Evolutionary conservation across 169 alveolate species (phyloP), one percentile per base, ranked within the genome.

Genomic region (Cryptosporidium sp.): DNA sequence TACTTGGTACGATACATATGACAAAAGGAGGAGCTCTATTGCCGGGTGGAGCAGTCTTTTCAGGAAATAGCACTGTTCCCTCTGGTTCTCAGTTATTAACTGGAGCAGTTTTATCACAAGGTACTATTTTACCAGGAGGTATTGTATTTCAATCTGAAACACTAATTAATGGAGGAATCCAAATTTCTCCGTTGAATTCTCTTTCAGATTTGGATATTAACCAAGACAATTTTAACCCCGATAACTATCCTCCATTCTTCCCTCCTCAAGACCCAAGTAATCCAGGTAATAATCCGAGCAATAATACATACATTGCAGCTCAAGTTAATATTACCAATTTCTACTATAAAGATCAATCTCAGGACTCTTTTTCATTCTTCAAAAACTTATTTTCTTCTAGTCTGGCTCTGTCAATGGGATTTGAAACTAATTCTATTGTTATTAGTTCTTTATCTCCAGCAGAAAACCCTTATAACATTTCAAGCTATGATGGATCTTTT

Each of bases 1-100:
- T 80, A 3, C 65, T 80, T 41, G 89, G 89, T 8, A 62, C 89
- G 0, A 39, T 80, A 12, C 41, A 59, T 21, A 59, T 80, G 73
- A 61, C 35, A 41, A 80, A 80, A 39, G 89, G 89, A 61, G 89
- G 89, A 26, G 71, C 89, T 21, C 33, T 80, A 16, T 39, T 80
- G 23, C 89, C 89, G 7, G 89, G 89, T 23, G 89, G 89, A 80
- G 89, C 89, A 5, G 75, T 80, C 12, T 80, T 80, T 80, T 59
- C 80, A 0, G 89, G 89, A 35, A 80, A 80, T 65, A 80, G 68
- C 41, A 80, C 89, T 3, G 89, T 80, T 16, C 89, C 89, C 12
- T 65, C 89, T 9, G 89, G 59, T n/a, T 80, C 89, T 5, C 89
- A 80, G 37, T 31, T 80, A 12, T 35, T 80, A 29, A 48, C 8